Evolutionary conservation across 768 basidiomycete species (phyloP).

Genomic region (Chalciporus piperatus): DNA sequence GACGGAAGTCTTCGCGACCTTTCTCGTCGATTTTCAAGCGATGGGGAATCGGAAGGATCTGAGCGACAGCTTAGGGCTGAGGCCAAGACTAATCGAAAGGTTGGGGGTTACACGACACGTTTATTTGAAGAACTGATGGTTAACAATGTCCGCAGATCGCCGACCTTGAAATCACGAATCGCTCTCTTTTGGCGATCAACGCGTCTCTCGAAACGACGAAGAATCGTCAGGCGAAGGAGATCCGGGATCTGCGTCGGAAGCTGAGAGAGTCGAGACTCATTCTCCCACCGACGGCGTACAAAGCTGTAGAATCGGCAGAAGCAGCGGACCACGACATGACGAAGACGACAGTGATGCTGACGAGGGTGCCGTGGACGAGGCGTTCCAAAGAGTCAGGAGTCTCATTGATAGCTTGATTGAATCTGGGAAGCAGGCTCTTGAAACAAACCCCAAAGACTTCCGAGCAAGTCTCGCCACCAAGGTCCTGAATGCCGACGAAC

Average conservation of each 20-base stretch:
- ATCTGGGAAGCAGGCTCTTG: conserved; percentile 59
- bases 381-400: conserved; percentile 60
- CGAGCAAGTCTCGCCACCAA: conserved; percentile 50
- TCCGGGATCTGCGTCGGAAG: conserved; percentile 78
- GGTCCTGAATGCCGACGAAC: conserved; percentile 72
- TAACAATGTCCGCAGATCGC: conserved; percentile 60
- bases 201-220: conserved; percentile 76
- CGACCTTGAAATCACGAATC: conserved; percentile 88
- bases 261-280: conserved; percentile 79
- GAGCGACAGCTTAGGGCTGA: conserved; percentile 61
- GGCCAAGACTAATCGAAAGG: conserved; percentile 88
- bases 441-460: conserved; percentile 53
- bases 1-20: conserved; percentile 14
- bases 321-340: conserved; percentile 40
- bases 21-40: conserved; percentile 29
- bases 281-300: conserved; percentile 64
- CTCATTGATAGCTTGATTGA: conserved; percentile 63
- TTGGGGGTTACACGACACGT: conserved; percentile 28
- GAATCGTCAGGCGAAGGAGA: conserved; percentile 79
- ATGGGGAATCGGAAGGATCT: conserved; percentile 32
- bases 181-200: conserved; percentile 83
- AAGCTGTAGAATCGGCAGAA: conserved; percentile 49
- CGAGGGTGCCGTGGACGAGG: conserved; percentile 47
- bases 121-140: conserved; percentile 1
- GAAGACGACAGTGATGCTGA: conserved; percentile 40